Evolutionary conservation across 331 rosid species (phyloP), one percentile per base, ranked within the genome.

Genomic region (Pyrus hybrid): DNA sequence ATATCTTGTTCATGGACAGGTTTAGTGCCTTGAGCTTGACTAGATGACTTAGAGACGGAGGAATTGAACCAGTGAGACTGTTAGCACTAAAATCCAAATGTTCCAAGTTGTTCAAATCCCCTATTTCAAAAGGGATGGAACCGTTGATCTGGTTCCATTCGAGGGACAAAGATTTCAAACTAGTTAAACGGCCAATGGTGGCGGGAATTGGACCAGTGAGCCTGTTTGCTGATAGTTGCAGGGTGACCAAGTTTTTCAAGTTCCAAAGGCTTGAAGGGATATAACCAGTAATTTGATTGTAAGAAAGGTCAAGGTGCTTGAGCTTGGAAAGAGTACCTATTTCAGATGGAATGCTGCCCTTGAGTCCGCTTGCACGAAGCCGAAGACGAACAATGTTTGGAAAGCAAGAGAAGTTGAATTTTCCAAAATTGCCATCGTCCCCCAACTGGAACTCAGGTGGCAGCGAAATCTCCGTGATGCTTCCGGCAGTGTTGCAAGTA

Each of bases 321-420:
- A 83, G 86, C 51, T 74, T 80, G 13, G 80, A 65, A 69, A 77
- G 70, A 26, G 32, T 58, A 13, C 79, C 73, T 60, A 78, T 54
- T 66, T 53, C 64, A 3, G 28, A 28, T 8, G 79, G 79, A 37
- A 73, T 82, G 22, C 57, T 69, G 5, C 82, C 80, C 1, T 1
- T 3, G 18, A 79, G 68, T 26, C 12, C 20, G 4, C 28, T 30
- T 18, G 17, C 16, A 12, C 1, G 0, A 66, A 73, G 64, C 13
- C 4, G 0, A 51, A 79, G 74, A 64, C 0, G 22, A 26, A 26
- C 63, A 41, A 58, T 45, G 53, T 67, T 67, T 28, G 74, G 65
- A 22, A 70, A 33, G 66, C 29, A 63, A 26, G 81, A 20, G 41
- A 62, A 22, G 45, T 77, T 70, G 14, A 77, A 2, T 14, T 22